A percentile compares a stretch with the other conserved stretches of the same genome.
These are phyloP conservation scores for Phyllosticta citriasiana DNA, from an alignment of 2,329 filamentous ascomycete genomes.

Conservation along the genomic window DNA sequence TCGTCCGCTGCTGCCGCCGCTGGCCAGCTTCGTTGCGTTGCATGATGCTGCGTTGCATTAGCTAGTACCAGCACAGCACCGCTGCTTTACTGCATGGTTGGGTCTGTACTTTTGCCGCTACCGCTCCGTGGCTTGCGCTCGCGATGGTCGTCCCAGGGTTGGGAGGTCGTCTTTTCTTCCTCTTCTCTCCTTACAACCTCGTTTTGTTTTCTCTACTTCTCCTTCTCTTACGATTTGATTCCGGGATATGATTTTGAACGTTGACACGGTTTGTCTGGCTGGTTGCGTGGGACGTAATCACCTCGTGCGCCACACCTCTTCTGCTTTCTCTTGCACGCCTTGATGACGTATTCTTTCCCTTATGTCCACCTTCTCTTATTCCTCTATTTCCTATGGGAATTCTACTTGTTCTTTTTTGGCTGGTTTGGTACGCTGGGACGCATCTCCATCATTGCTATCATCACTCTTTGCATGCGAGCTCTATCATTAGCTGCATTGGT, in stretches of 20 bases:
- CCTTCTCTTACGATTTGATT: background rate
- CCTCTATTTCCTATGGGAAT: background rate
- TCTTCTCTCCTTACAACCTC: background rate
- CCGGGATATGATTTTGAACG: background rate
- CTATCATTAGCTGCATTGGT: no score
- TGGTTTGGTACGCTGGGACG: background rate
- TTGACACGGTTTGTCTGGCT: background rate
- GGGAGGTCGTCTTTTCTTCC: background rate
- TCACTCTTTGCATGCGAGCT: no score
- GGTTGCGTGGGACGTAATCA: background rate
- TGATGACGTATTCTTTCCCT: background rate
- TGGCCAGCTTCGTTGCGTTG: background rate
- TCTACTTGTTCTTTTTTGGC: background rate
- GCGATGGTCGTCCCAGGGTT: background rate
- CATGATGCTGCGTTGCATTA: background rate
- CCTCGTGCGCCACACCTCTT: background rate
- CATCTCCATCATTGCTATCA: background rate
- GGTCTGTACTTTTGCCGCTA: background rate
- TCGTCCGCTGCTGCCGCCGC: background rate
- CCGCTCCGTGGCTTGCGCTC: background rate
- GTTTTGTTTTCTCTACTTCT: background rate
- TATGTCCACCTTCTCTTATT: background rate
- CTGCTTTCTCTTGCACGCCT: no score
- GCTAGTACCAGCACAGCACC: background rate
- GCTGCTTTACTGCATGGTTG: background rate